phyloP scores from a whole-genome alignment of 2,329 filamentous ascomycete species.

The Penicillium sp. region DNA sequence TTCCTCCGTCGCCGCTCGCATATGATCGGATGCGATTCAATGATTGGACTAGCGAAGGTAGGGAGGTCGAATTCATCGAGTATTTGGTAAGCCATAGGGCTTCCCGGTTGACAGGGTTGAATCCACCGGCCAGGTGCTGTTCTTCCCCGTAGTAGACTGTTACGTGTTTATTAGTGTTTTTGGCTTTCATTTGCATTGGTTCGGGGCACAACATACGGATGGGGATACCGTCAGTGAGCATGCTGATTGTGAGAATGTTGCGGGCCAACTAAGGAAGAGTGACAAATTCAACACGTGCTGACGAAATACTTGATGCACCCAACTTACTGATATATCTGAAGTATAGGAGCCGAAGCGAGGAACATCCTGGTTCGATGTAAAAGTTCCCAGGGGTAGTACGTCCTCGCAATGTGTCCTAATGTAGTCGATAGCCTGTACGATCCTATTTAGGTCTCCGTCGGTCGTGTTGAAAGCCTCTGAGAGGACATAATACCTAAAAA shows the following conservation, averaged over 20 bases:
- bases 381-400: conserved; percentile 52
- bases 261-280: conserved; percentile 50
- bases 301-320: neutral
- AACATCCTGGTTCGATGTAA: conserved; percentile 64
- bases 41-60: conserved; percentile 11
- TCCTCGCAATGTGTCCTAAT: conserved; percentile 27
- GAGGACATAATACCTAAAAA: conserved; percentile 38
- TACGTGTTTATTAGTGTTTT: conserved; percentile 3
- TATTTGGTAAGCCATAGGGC: conserved; percentile 58
- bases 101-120: conserved; percentile 54
- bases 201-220: conserved; percentile 36
- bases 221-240: conserved; percentile 62
- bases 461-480: conserved; percentile 37
- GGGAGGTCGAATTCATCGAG: conserved; percentile 18
- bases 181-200: neutral
- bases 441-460: conserved; percentile 31
- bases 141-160: conserved; percentile 66
- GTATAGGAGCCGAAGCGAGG: conserved; percentile 57
- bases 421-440: conserved; percentile 11
- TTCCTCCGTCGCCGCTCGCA: conserved; percentile 12
- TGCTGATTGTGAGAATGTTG: conserved; percentile 64
- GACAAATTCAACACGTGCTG: neutral
- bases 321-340: conserved; percentile 16
- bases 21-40: conserved; percentile 16
- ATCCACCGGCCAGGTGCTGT: conserved; percentile 58